phyloP scores from a whole-genome alignment of 129 eudicot species.

The Helianthus annuus region HanXRQr2.0-SUNRISE NC_035435.2:171937180-171937679 shows the following conservation, averaged over 20 bases:
- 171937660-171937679: conserved; percentile 49
- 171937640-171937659: conserved; percentile 91
- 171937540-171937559: conserved; percentile 67
- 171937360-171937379: background rate
- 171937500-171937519: conserved; percentile 74
- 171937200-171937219: no score
- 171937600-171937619: conserved; percentile 39
- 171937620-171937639: conserved; percentile 59
- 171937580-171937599: conserved; percentile 53
- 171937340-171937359: background rate
- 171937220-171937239: background rate
- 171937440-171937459: background rate
- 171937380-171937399: background rate
- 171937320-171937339: background rate
- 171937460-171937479: conserved; percentile 76
- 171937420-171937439: background rate
- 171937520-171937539: conserved; percentile 72
- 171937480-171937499: conserved; percentile 78
- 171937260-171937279: background rate
- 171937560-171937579: conserved; percentile 79
- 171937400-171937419: background rate
- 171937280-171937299: background rate
- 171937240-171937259: background rate
- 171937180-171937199: background rate
- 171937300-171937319: background rate